These are phyloP conservation scores for Noccaea bulbosa DNA, from an alignment of 345 rosid genomes.

Conservation along the genomic window DNA sequence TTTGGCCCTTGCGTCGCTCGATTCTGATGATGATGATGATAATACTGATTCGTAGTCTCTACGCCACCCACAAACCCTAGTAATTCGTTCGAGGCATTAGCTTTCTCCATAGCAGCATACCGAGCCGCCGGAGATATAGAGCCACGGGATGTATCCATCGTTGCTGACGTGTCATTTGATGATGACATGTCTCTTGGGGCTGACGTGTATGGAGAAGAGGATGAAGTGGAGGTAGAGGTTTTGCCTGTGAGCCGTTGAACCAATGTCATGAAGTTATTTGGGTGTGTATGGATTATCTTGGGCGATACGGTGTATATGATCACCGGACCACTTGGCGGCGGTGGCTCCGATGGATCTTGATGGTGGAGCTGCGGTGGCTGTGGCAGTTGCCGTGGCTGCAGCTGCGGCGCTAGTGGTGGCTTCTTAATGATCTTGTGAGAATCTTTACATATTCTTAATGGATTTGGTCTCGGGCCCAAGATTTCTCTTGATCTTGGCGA, in stretches of 20 bases:
- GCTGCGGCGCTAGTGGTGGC: slow-evolving; percentile 59
- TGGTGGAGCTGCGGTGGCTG: slow-evolving; percentile 27
- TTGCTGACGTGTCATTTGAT: slow-evolving; percentile 20
- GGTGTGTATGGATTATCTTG: slow-evolving; percentile 81
- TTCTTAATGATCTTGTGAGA: slow-evolving; percentile 75
- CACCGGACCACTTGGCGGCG: slow-evolving; percentile 60
- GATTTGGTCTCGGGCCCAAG: slow-evolving; percentile 81
- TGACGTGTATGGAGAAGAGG: slow-evolving; percentile 33
- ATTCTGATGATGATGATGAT: slow-evolving; percentile 29
- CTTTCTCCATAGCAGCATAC: slow-evolving; percentile 66
- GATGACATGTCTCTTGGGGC: slow-evolving; percentile 23
- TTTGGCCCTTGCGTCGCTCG: slow-evolving; percentile 48
- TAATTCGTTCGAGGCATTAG: slow-evolving; percentile 39
- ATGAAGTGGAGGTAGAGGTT: slow-evolving; percentile 42
- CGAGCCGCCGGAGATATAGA: slow-evolving; percentile 79
- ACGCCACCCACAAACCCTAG: slow-evolving; percentile 47
- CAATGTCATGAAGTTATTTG: slow-evolving; percentile 80
- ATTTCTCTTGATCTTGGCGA: slow-evolving; percentile 72
- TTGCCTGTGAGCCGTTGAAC: slow-evolving; percentile 93
- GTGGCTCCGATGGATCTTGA: slow-evolving; percentile 35
- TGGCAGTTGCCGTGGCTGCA: slow-evolving; percentile 17
- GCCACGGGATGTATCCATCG: slow-evolving; percentile 41
- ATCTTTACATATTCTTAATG: slow-evolving; percentile 68
- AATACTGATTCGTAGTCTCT: slow-evolving; percentile 19
- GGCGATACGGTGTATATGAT: slow-evolving; percentile 89